Conservation (phyloP, 441 rosid genomes). For the Arabidopsis lyrata region DNA sequence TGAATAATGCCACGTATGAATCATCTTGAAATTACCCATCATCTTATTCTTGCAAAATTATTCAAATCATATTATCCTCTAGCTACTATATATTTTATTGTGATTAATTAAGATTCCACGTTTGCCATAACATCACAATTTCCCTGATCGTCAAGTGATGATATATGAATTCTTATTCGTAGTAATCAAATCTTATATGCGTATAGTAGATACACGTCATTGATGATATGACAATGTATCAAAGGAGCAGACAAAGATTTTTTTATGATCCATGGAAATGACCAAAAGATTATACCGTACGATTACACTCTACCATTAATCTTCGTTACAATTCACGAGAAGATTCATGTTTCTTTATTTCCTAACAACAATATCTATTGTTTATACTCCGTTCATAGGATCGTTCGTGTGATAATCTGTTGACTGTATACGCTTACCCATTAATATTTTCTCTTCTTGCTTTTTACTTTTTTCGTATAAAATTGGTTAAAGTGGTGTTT, state of each 20-base stretch:
- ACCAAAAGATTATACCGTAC: conserved; percentile 36
- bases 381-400: conserved; percentile 8
- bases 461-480: conserved; percentile 23
- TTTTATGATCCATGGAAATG: conserved; percentile 25
- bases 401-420: conserved; percentile 43
- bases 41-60: not conserved
- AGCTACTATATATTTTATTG: not conserved
- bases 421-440: conserved; percentile 31
- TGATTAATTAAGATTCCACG: too few species aligned
- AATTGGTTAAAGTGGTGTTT: conserved; percentile 30
- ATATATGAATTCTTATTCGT: not conserved
- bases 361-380: conserved; percentile 30
- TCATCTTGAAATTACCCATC: not conserved
- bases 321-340: conserved; percentile 44
- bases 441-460: conserved; percentile 27
- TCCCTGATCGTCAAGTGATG: not conserved
- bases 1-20: not conserved
- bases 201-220: conserved; percentile 12
- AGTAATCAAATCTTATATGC: not conserved
- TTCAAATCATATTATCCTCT: not conserved
- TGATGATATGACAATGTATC: conserved; percentile 16
- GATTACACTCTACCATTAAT: conserved; percentile 21
- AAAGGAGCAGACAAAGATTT: conserved; percentile 20
- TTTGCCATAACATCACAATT: too few species aligned
- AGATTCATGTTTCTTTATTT: conserved; percentile 40